These are phyloP conservation scores for Dactylellina leptospora DNA, from an alignment of 2,329 filamentous ascomycete species.

Conservation along the genomic window DNA sequence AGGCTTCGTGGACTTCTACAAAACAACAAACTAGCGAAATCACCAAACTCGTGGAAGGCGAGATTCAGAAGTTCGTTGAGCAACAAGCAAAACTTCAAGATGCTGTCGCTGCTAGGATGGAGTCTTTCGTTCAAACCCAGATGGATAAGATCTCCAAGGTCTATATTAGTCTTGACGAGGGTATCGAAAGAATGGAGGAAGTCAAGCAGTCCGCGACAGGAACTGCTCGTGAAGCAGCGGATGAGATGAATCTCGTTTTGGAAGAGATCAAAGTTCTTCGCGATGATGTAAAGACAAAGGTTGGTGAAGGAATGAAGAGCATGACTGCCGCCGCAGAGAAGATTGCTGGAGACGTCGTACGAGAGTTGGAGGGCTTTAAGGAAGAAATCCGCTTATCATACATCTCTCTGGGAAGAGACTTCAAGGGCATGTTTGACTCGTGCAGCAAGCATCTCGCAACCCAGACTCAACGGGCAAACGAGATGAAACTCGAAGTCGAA, in stretches of 20 bases:
- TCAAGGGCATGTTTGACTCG: constrained; percentile 84
- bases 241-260: constrained; percentile 88
- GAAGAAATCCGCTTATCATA: constrained; percentile 83
- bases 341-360: constrained; percentile 88
- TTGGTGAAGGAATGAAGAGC: constrained; percentile 83
- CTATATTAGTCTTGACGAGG: constrained; percentile 71
- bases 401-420: constrained; percentile 81
- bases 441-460: constrained; percentile 76
- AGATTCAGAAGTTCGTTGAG: constrained; percentile 71
- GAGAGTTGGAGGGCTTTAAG: constrained; percentile 85
- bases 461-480: constrained; percentile 79
- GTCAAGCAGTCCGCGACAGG: constrained; percentile 72
- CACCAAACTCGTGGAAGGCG: constrained; percentile 77
- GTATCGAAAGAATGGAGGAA: constrained; percentile 72
- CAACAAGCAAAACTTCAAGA: constrained; percentile 77
- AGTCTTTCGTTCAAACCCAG: constrained; percentile 78
- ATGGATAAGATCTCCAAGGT: constrained; percentile 69
- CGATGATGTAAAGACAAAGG: constrained; percentile 84
- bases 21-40: constrained; percentile 79
- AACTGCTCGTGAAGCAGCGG: constrained; percentile 57
- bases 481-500: constrained; percentile 75
- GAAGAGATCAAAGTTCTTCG: constrained; percentile 91
- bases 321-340: constrained; percentile 84
- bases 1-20: constrained; percentile 78
- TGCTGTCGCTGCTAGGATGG: constrained; percentile 75